Evolutionary conservation across 352 stramenopile genomes (phyloP), one percentile per base, ranked within the genome.

Genomic region (Phytophthora fragariaefolia): DNA sequence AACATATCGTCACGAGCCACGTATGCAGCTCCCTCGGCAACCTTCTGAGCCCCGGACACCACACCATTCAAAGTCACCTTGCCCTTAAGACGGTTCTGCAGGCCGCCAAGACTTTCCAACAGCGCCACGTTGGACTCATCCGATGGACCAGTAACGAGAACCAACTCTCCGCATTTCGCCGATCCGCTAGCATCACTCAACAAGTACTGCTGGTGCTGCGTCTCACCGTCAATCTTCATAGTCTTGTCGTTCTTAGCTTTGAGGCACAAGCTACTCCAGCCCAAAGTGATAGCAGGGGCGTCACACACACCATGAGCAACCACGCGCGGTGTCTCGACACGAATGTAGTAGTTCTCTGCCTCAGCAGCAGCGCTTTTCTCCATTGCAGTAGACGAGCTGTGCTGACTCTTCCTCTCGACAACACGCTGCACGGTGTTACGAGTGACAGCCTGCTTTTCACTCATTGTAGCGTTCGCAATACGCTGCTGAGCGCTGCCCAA

Each of bases 111-210:
- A 54, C 62, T 76, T 34, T 69, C 56, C 9, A 82, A 22, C 2
- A 82, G 51, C 23, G 67, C 63, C 15, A 72, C 59, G 32, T 73
- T 79, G 15, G 66, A 66, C 4, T 26, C 32, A 23, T 55, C 28
- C 0, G 71, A 77, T 12, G 74, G 68, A 30, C 74, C 74, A 6
- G 74, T 77, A 34, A 82, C 52, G 2, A 82, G 58, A 4, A 71
- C 7, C 0, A 79, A 4, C 24, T 82, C 71, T 2, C 66, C 67
- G 24, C 58, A 71, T 24, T 64, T 75, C 13, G 63, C 61, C 8
- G 58, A 77, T 26, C 74, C 74, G 48, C 58, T 79, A 3, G 74
- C 63, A 38, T 77, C 57, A n/a, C 32, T 57, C 0, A 81, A 63
- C 13, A 75, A 28, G 12, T 64, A 53, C 40, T 68, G 26, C 46